A percentile compares a stretch with the other conserved stretches of the same genome.
phyloP scores from a whole-genome alignment of 129 eudicot genomes.

The Deinandra increscens region DNA sequence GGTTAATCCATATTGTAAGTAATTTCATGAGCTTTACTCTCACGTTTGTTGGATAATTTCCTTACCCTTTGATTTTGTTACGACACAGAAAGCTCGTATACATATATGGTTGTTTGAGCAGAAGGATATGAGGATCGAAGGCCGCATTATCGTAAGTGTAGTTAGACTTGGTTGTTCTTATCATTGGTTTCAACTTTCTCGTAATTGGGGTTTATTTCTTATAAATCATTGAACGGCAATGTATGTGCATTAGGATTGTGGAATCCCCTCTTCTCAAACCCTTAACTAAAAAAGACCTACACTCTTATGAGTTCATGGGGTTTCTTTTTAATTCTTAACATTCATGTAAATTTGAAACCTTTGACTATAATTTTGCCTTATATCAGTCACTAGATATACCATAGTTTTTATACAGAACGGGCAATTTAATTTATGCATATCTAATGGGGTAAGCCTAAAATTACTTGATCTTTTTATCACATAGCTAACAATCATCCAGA shows the following conservation, averaged over 20 bases:
- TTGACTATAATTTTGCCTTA: not conserved
- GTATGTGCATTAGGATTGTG: no score
- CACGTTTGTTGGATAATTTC: not conserved
- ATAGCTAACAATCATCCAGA: no score
- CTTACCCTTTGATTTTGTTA: not conserved
- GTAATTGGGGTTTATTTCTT: not conserved
- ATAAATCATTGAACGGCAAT: no score
- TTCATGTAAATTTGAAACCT: not conserved
- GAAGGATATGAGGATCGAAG: conserved; percentile 83
- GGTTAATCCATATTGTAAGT: conserved; percentile 77
- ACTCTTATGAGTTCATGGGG: not conserved
- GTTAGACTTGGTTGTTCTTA: not conserved
- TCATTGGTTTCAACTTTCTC: not conserved
- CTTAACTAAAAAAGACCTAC: no score
- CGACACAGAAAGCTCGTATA: conserved; percentile 69
- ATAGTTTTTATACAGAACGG: no score
- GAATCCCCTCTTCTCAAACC: no score
- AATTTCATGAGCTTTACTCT: not conserved
- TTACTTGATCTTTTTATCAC: no score
- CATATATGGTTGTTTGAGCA: conserved; percentile 88
- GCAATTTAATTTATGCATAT: no score
- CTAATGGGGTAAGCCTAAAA: no score
- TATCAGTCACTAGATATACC: no score
- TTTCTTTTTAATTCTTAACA: not conserved
- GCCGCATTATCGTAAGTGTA: conserved; percentile 63